A percentile compares a stretch with the other conserved stretches of the same genome.
Evolutionary conservation across 2,329 filamentous ascomycete genomes (phyloP).

Genomic region (Diaporthe longicolla): DNA sequence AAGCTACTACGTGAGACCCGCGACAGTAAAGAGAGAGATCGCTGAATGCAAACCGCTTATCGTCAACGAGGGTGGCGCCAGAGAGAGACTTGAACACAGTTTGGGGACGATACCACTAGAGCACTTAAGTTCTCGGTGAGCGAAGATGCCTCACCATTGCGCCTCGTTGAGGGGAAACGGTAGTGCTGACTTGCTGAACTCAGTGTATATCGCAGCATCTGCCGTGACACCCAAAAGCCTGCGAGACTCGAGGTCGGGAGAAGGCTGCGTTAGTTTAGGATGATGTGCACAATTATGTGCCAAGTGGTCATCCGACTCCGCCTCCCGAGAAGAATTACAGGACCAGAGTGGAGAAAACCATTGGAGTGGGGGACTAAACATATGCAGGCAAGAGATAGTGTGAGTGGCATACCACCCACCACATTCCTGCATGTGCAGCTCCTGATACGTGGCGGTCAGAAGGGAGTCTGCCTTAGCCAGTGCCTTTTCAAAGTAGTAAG

Average conservation of each 20-base stretch:
- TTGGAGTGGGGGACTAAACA: not conserved
- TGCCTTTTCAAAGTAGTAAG: not conserved
- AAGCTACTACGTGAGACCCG: not conserved
- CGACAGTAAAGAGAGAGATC: not conserved
- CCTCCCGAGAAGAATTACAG: not conserved
- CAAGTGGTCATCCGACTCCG: not conserved
- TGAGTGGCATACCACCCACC: slow-evolving; percentile 3
- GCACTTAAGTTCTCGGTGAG: not conserved
- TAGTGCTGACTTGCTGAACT: not conserved
- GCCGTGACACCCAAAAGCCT: not conserved
- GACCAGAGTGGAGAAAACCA: not conserved
- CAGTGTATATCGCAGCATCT: not conserved
- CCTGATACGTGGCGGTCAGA: slow-evolving; percentile 6
- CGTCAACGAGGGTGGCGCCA: not conserved
- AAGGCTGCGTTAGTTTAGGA: not conserved
- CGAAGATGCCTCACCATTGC: not conserved
- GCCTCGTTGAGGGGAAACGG: not conserved
- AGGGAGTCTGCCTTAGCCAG: not conserved
- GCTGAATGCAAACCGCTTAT: not conserved
- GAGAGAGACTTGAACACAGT: not conserved
- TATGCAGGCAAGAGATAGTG: not conserved
- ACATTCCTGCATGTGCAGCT: slow-evolving; percentile 3
- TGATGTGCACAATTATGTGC: not conserved
- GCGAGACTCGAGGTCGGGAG: not conserved
- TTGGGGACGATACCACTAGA: too few relatives aligned